Evolutionary conservation across 2,329 filamentous ascomycete genomes (phyloP).

Genomic region (Aureobasidium lini): DNA sequence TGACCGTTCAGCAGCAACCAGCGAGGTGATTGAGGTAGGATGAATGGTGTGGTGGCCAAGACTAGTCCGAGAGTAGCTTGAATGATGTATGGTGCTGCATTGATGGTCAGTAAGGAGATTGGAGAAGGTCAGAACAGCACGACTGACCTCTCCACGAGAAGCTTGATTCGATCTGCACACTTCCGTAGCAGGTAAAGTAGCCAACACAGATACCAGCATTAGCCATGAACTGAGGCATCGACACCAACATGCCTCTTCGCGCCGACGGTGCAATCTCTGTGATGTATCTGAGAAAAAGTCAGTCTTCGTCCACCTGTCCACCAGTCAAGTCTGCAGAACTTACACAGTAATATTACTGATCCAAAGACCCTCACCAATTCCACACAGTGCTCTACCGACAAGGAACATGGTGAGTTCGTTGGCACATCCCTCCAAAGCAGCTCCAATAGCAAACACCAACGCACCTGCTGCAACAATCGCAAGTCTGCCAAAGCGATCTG

Average conservation of each 20-base stretch:
- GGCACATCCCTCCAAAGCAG: constrained; percentile 45
- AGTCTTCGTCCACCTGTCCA: neutral
- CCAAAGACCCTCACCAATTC: constrained; percentile 53
- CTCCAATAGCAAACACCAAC: constrained; percentile 47
- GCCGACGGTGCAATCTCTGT: constrained; percentile 51
- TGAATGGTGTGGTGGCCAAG: constrained; percentile 34
- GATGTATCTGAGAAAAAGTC: constrained; percentile 38
- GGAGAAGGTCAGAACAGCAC: constrained; percentile 27
- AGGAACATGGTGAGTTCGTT: constrained; percentile 46
- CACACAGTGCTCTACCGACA: constrained; percentile 48
- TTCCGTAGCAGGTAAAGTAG: constrained; percentile 56
- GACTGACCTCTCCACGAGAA: constrained; percentile 8
- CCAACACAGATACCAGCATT: constrained; percentile 46
- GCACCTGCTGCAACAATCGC: constrained; percentile 43
- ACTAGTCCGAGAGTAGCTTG: constrained; percentile 35
- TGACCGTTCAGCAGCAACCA: constrained; percentile 48
- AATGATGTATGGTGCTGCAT: constrained; percentile 43
- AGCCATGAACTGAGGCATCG: constrained; percentile 17
- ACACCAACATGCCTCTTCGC: constrained; percentile 29
- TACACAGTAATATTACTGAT: constrained; percentile 49
- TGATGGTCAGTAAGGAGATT: constrained; percentile 42
- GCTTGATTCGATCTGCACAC: constrained; percentile 23
- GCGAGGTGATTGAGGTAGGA: constrained; percentile 49
- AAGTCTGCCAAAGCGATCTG: constrained; percentile 47
- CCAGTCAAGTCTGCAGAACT: constrained; percentile 8